Conservation (phyloP, 2,329 filamentous ascomycete species). For the Emergomyces africanus region DNA sequence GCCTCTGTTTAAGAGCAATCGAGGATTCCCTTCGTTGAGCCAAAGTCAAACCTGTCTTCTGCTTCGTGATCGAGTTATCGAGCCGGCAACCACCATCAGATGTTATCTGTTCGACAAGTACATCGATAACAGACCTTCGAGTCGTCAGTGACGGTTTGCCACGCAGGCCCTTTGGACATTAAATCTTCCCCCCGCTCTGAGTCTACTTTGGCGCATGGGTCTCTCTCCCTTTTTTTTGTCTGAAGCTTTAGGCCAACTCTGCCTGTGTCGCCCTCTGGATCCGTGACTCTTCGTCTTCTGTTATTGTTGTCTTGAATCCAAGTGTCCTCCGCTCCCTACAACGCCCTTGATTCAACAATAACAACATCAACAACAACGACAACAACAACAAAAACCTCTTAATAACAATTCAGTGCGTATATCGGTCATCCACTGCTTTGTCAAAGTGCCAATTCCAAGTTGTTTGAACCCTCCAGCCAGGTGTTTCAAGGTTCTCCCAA, state of each 20-base stretch:
- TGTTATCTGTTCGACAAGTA: slow-evolving; percentile 2
- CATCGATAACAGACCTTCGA: slow-evolving; percentile 3
- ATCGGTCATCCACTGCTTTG: too few species aligned
- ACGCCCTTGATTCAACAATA: neutral
- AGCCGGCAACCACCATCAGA: neutral
- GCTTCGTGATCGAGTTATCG: neutral
- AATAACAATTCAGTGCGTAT: too few species aligned
- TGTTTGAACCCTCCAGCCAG: slow-evolving; percentile 3
- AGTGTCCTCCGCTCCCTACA: neutral
- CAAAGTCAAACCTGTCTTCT: neutral
- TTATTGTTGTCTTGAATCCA: neutral
- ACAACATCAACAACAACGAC: too few species aligned
- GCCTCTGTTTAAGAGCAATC: neutral
- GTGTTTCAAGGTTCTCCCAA: slow-evolving; percentile 3
- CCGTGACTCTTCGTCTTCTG: slow-evolving; percentile 4
- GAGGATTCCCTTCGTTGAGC: neutral
- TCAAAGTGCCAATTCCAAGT: too few species aligned
- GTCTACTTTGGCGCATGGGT: neutral
- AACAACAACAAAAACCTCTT: too few species aligned
- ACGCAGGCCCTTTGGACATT: slow-evolving; percentile 2
- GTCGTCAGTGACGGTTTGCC: slow-evolving; percentile 4
- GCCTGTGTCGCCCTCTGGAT: slow-evolving; percentile 3
- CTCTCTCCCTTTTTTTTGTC: neutral
- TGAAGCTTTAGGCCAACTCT: neutral
- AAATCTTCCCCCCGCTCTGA: neutral